Evolutionary conservation across 202 grass and related monocot genomes (phyloP), one percentile per base, ranked within the genome.

Genomic region (Sporobolus alterniflorus): DNA sequence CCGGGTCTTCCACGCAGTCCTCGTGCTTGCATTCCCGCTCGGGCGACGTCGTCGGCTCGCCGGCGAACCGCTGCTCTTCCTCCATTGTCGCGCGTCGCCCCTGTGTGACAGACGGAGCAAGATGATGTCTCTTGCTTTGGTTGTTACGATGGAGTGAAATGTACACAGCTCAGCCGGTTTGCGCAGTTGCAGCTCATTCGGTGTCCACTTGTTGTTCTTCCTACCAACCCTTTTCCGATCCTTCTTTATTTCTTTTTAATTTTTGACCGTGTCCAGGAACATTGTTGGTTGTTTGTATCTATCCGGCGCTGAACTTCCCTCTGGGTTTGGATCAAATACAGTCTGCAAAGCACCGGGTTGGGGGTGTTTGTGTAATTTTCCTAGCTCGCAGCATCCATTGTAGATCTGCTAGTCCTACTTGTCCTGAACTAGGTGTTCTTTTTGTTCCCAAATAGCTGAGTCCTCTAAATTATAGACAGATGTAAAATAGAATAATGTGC

Each of bases 41-140:
- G 71, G 10, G 12, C 26, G 30, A 9, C 12, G 48, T 1, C 36
- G 79, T 17, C 26, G 47, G 49, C 28, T 85, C 86, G 8, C 60
- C 52, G 74, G 36, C 67, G 54, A 28, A 71, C 80, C 65, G 90
- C 65, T 73, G 88, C 49, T 81, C 90, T 14, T 85, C 88, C 71
- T 70, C 77, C 85, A 81, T 91, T 75, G 59, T 26, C 67, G n/a
- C n/a, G n/a, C n/a, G 55, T 4, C n/a, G 33, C 43, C 6, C 57
- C 26, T 30, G 57, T 30, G 57, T 18, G 28, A 63, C 15, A 43
- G 9, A 22, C 47, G 32, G 54, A 18, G 16, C 24, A 22, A 24
- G 69, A 47, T 16, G 68, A 16, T 13, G 76, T 2, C 1, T 24
- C 13, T 74, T 8, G 21, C 24, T 44, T 11, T 4, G 15, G 28